Base-by-base conservation (phyloP, 2,329 filamentous ascomycete species). In the Arthrobotrys pseudoclavata region DNA sequence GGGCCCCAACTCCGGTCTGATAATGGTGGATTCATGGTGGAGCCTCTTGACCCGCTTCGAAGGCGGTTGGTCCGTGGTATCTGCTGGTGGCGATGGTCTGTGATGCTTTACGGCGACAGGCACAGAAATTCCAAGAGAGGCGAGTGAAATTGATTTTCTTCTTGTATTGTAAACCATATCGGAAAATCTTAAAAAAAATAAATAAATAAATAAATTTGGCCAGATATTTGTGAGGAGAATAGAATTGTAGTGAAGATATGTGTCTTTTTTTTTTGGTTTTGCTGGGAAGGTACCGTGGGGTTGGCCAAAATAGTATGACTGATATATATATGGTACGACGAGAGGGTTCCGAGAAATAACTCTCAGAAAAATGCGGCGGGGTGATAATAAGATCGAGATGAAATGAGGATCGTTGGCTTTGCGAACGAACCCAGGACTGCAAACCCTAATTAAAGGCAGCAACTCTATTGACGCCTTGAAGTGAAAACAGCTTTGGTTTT, bases 81-180 rank as follows among this genome's bases (percentile, higher is more conserved):
- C 90, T 86, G 81, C 87, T 86, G 82, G 91, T 89, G 80, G 92
- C 91, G 80, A 86, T 84, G 79, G 88, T 88, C 81, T 88, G 87
- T 80, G 86, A 85, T 79, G 86, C 83, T 82, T 88, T 87, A 80
- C 87, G 87, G 79, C 86, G 84, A 82, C 87, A 69, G 89, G 89
- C 67, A 97, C 87, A 82, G 96, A 92, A 82, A 98, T 97, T 84
- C 96, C 96, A 82, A 98, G 88, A 81, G 94, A 96, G 77, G 93
- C 92, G 83, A 98, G 87, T 79, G 94, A 97, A 81, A 99, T 87
- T 83, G 94, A 97, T 87, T 98, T 98, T 85, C 94, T 91, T 85
- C 95, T 92, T 81, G 95, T 98, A 85, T 97, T 97, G 88, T 97
- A 97, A 83, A 91, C 92, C 93, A 97, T 97, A 82, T 81, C 85